These are phyloP conservation scores for Lactarius quietus DNA, from an alignment of 768 basidiomycete species.

Conservation along the genomic window DNA sequence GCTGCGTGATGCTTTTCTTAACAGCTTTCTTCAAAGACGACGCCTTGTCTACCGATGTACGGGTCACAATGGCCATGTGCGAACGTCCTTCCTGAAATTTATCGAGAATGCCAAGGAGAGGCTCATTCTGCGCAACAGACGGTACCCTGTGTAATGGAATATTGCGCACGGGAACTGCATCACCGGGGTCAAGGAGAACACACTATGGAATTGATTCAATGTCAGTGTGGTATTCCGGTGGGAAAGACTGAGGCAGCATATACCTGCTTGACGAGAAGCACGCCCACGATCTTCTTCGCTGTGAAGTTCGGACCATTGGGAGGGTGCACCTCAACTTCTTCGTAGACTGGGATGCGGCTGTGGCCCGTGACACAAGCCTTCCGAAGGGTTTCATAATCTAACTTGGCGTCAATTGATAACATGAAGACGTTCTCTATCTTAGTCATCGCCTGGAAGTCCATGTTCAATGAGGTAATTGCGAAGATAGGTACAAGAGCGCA, in stretches of 20 bases:
- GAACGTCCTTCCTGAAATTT: constrained; percentile 87
- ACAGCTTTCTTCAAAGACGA: constrained; percentile 81
- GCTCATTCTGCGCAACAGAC: constrained; percentile 82
- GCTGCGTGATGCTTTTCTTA: constrained; percentile 74
- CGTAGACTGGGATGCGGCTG: constrained; percentile 28
- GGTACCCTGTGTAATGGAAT: constrained; percentile 88
- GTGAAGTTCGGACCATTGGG: constrained; percentile 38
- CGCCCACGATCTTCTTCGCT: constrained; percentile 81
- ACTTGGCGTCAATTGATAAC: constrained; percentile 78
- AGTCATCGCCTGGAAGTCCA: constrained; percentile 61
- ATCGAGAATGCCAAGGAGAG: constrained; percentile 80
- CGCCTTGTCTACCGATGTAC: constrained; percentile 43
- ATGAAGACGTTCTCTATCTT: constrained; percentile 79
- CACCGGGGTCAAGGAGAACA: constrained; percentile 37
- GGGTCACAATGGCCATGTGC: constrained; percentile 82
- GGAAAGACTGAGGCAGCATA: not conserved
- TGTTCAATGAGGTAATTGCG: not conserved
- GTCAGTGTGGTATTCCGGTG: constrained; percentile 1
- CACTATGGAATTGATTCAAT: constrained; percentile 22
- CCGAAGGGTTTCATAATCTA: constrained; percentile 71
- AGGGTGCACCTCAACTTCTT: constrained; percentile 26
- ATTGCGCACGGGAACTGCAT: constrained; percentile 77
- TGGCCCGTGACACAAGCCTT: constrained; percentile 26
- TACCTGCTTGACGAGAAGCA: constrained; percentile 79
- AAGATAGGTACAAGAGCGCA: not conserved